Percentiles rank a stretch among this genome's conserved stretches.
Conservation (phyloP, 2,329 filamentous ascomycete genomes). For the Scortechinia acanthostroma region DNA sequence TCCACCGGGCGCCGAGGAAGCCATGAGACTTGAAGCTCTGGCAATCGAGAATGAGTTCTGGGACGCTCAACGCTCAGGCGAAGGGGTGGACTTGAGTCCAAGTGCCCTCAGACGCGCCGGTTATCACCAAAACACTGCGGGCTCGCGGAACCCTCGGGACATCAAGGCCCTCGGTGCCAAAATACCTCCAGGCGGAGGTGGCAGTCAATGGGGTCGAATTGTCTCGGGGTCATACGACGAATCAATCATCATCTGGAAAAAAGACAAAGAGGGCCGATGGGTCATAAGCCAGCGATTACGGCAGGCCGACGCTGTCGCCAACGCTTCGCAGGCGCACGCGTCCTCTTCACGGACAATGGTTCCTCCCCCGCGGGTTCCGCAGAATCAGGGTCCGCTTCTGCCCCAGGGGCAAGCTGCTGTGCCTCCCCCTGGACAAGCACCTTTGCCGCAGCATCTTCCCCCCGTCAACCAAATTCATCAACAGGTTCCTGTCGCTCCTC, state of each 20-base stretch:
- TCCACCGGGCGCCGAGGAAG: neutral
- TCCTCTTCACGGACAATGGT: neutral
- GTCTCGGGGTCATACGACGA: slow-evolving; percentile 66
- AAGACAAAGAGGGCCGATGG: slow-evolving; percentile 30
- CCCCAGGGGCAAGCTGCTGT: neutral
- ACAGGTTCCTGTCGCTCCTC: neutral
- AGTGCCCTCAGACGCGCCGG: neutral
- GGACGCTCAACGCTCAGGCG: neutral
- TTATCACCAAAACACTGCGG: neutral
- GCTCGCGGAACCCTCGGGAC: neutral
- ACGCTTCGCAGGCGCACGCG: neutral
- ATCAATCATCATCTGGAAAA: slow-evolving; percentile 62
- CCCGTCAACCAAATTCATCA: neutral
- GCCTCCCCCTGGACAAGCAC: neutral
- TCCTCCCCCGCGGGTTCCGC: neutral
- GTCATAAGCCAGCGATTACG: neutral
- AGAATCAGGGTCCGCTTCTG: no score
- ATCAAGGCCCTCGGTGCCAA: neutral
- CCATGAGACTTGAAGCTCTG: neutral
- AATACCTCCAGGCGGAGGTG: neutral
- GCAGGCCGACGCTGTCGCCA: neutral
- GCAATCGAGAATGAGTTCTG: neutral
- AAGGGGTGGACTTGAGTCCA: neutral
- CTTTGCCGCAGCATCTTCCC: neutral
- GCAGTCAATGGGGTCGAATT: slow-evolving; percentile 49